These are phyloP conservation scores for Wickerhamiella australiensis DNA, from an alignment of 805 yeast genomes.

Conservation along the genomic window DNA sequence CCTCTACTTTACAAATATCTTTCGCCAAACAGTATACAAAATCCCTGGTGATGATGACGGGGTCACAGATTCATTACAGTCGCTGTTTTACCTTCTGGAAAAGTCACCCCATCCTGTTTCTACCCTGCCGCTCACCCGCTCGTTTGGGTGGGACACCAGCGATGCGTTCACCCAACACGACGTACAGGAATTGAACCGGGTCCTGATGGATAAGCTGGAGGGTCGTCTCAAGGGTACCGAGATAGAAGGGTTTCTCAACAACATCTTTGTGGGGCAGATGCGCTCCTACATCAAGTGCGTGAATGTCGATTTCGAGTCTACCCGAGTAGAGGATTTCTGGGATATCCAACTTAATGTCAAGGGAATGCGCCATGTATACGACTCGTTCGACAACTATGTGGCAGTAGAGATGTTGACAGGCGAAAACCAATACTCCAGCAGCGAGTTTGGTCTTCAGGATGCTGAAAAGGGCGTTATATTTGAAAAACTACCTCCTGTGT, in stretches of 20 bases:
- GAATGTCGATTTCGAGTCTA: slow-evolving; percentile 83
- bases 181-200: slow-evolving; percentile 90
- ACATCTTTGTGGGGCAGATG: slow-evolving; percentile 93
- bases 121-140: slow-evolving; percentile 72
- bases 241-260: slow-evolving; percentile 62
- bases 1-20: slow-evolving; percentile 69
- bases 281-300: slow-evolving; percentile 87
- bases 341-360: slow-evolving; percentile 93
- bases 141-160: slow-evolving; percentile 94
- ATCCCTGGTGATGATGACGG: slow-evolving; percentile 57
- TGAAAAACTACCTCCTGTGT: slow-evolving; percentile 78
- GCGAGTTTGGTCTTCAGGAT: slow-evolving; percentile 80
- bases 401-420: slow-evolving; percentile 85
- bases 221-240: slow-evolving; percentile 78
- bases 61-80: slow-evolving; percentile 76
- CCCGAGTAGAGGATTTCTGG: slow-evolving; percentile 93
- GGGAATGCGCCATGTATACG: slow-evolving; percentile 55
- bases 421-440: slow-evolving; percentile 91
- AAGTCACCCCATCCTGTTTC: slow-evolving; percentile 66
- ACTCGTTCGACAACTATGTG: slow-evolving; percentile 74
- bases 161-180: slow-evolving; percentile 98
- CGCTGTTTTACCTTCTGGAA: slow-evolving; percentile 70
- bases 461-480: slow-evolving; percentile 95
- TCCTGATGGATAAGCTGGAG: slow-evolving; percentile 88
- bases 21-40: slow-evolving; percentile 74